These are phyloP conservation scores for Imleria badia DNA, from an alignment of 768 basidiomycete species.

Conservation along the genomic window DNA sequence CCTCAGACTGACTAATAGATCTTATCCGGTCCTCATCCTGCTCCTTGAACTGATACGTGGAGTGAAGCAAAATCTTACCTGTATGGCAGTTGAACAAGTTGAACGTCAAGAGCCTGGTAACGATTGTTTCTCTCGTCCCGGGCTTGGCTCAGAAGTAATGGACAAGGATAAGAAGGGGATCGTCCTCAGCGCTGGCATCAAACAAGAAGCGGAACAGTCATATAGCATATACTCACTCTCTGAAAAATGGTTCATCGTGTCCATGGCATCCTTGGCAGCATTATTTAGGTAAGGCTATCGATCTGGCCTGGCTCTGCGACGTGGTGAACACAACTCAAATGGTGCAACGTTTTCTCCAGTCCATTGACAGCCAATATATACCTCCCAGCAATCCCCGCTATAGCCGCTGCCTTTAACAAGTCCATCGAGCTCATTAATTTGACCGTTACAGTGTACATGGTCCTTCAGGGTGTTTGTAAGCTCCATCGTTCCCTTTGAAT, in stretches of 20 bases:
- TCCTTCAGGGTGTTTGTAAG: conserved; percentile 48
- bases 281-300: conserved; percentile 53
- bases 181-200: not conserved
- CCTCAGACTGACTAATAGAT: not conserved
- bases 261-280: conserved; percentile 58
- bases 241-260: conserved; percentile 73
- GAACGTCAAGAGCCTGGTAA: not conserved
- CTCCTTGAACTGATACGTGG: not conserved
- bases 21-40: not conserved
- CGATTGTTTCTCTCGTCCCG: not conserved
- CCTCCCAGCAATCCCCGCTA: conserved; percentile 72
- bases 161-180: not conserved
- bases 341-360: conserved; percentile 31
- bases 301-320: not conserved
- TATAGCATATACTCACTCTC: conserved; percentile 50
- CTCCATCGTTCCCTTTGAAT: not conserved
- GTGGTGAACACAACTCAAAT: not conserved
- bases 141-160: not conserved
- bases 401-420: conserved; percentile 58
- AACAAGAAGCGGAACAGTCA: conserved; percentile 12
- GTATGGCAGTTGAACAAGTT: not conserved
- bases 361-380: conserved; percentile 78
- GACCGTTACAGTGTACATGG: conserved; percentile 65
- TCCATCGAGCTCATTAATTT: conserved; percentile 74
- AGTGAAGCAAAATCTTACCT: not conserved